A percentile compares a stretch with the other conserved stretches of the same genome.
phyloP scores from a whole-genome alignment of 73 alveolate genomes.

The Breviolum minutum region DNA sequence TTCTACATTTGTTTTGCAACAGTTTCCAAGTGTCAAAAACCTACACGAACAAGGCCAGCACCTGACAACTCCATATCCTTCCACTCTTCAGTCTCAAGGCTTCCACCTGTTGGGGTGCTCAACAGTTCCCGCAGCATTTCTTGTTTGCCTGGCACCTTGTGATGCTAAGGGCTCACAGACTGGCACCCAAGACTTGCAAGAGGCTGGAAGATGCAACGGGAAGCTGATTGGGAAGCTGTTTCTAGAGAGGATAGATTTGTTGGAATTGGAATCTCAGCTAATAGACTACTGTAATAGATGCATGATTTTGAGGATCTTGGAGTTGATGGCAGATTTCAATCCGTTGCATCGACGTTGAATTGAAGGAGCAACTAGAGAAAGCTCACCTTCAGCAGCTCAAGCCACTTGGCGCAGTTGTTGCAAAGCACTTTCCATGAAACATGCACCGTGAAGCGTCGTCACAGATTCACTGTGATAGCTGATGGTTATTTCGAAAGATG shows the following conservation, averaged over 20 bases:
- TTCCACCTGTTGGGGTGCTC: background rate
- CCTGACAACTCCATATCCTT: background rate
- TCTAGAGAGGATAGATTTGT: background rate
- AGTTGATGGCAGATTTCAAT: background rate
- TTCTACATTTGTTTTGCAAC: background rate
- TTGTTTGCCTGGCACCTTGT: background rate
- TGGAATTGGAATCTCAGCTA: no score
- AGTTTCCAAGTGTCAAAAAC: background rate
- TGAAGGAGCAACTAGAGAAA: slow-evolving; percentile 53
- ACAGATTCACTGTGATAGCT: no score
- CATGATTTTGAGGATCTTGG: background rate
- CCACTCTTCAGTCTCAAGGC: background rate
- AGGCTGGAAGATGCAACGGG: background rate
- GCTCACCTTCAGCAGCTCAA: slow-evolving; percentile 55
- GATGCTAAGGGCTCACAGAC: background rate
- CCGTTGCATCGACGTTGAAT: background rate
- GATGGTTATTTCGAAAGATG: background rate
- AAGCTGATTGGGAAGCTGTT: background rate
- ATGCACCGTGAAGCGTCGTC: no score
- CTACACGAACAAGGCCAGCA: background rate
- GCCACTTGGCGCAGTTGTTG: background rate
- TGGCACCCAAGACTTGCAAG: slow-evolving; percentile 64
- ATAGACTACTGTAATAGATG: no score
- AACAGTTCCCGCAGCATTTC: background rate
- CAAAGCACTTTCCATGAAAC: no score